Percentiles rank a stretch among this genome's conserved stretches.
phyloP scores from a whole-genome alignment of 352 stramenopile genomes.

The Nannochloropsis limnetica region DNA sequence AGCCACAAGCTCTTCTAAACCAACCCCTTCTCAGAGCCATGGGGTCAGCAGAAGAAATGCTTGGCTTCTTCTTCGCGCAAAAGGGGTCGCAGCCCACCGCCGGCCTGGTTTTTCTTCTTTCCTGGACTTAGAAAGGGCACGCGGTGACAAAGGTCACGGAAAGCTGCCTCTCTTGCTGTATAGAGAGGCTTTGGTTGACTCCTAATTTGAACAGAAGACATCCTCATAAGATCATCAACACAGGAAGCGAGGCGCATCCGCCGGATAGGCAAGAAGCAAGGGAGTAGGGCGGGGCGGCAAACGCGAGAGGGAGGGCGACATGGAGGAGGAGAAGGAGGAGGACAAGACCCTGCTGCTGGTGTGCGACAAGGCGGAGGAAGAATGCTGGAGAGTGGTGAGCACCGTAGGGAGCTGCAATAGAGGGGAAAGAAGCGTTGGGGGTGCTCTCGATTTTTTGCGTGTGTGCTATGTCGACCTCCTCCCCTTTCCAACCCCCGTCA shows the following conservation, averaged over 20 bases:
- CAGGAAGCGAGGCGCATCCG: not conserved
- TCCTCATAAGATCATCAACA: no score
- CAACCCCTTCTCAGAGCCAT: not conserved
- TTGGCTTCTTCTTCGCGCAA: not conserved
- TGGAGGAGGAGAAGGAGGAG: no score
- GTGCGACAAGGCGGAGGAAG: not conserved
- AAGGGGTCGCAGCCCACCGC: not conserved
- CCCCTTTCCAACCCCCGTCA: not conserved
- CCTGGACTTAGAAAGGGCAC: not conserved
- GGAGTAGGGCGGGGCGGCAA: not conserved
- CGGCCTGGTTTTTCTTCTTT: not conserved
- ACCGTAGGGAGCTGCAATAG: not conserved
- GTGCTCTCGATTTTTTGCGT: no score
- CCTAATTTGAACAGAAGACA: not conserved
- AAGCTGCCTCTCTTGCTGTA: not conserved
- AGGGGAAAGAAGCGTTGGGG: no score
- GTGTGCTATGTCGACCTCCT: not conserved
- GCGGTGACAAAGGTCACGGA: not conserved
- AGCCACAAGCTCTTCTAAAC: no score
- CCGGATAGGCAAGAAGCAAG: not conserved
- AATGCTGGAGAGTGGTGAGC: not conserved
- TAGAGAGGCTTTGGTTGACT: not conserved
- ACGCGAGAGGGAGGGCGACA: not conserved
- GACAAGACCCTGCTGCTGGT: not conserved
- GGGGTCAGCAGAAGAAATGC: not conserved